A percentile compares a stretch with the other conserved stretches of the same genome.
Evolutionary conservation across 2,329 filamentous ascomycete species (phyloP).

Genomic region (Chaetomiaceae sp.): DNA sequence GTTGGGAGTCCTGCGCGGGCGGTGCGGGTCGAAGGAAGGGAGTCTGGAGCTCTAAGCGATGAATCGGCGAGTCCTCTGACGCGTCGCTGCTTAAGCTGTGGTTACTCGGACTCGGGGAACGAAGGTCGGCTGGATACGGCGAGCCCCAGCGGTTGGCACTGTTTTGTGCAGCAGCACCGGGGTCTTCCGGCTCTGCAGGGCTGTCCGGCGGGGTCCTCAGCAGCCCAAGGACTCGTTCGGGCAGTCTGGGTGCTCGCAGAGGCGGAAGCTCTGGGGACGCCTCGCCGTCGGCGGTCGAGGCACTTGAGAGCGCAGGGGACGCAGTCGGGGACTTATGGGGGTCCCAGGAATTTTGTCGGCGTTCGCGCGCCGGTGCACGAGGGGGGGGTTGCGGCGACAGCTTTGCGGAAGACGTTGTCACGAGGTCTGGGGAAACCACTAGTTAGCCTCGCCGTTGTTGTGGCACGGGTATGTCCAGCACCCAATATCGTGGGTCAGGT

Average conservation of each 20-base stretch:
- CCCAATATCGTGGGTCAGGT: no score
- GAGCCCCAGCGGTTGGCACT: constrained; percentile 86
- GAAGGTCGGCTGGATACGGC: constrained; percentile 65
- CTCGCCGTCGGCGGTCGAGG: constrained; percentile 56
- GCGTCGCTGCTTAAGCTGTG: constrained; percentile 52
- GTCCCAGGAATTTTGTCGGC: constrained; percentile 37
- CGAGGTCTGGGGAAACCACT: constrained; percentile 31
- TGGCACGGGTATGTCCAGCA: constrained; percentile 7
- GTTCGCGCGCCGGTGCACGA: constrained; percentile 59
- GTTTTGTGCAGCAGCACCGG: constrained; percentile 38
- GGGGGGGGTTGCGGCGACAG: constrained; percentile 47
- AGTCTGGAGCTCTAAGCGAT: constrained; percentile 57
- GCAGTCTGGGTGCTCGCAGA: constrained; percentile 54
- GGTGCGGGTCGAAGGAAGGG: constrained; percentile 57
- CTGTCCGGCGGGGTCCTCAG: constrained; percentile 49
- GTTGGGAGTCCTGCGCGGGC: constrained; percentile 34
- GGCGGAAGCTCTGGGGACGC: constrained; percentile 55
- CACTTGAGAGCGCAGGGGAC: constrained; percentile 57
- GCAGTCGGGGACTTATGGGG: constrained; percentile 30
- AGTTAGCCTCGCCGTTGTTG: constrained; percentile 8
- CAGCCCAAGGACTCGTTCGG: constrained; percentile 50
- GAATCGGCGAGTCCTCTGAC: constrained; percentile 57
- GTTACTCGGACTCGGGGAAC: constrained; percentile 51
- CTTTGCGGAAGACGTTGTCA: constrained; percentile 54
- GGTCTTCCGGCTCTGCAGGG: constrained; percentile 32